Evolutionary conservation across 305 asterid genomes (phyloP).

Genomic region (Euphrasia arctica): DNA sequence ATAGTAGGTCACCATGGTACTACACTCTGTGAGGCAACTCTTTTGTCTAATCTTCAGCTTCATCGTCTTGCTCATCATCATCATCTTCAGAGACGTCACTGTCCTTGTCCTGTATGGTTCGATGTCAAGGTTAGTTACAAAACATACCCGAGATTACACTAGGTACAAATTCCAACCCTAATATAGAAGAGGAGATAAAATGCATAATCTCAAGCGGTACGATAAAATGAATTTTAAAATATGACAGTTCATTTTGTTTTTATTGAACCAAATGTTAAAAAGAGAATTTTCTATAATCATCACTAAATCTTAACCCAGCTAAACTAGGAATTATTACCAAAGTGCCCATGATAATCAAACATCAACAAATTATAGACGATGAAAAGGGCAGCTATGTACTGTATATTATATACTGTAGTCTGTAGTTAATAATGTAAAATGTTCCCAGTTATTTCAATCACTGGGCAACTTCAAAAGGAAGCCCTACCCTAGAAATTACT

Average conservation of each 20-base stretch:
- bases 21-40: conserved; percentile 18
- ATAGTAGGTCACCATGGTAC: conserved; percentile 13
- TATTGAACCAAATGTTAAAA: not conserved
- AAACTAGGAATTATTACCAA: conserved; percentile 1
- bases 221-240: no score
- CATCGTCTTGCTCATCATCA: conserved; percentile 44
- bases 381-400: no score
- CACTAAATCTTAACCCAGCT: not conserved
- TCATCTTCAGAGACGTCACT: conserved; percentile 66
- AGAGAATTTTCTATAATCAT: not conserved
- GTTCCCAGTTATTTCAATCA: no score
- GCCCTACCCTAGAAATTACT: no score
- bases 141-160: not conserved
- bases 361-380: not conserved
- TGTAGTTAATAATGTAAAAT: no score
- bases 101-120: conserved; percentile 46
- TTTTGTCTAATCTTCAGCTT: conserved; percentile 34
- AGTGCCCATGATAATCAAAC: conserved; percentile 4
- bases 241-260: no score
- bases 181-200: no score
- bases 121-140: not conserved
- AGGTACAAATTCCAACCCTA: no score
- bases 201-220: no score
- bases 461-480: no score
- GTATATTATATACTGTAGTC: no score